Evolutionary conservation across 345 rosid species (phyloP), one percentile per base, ranked within the genome.

Genomic region (Jatropha curcas): DNA sequence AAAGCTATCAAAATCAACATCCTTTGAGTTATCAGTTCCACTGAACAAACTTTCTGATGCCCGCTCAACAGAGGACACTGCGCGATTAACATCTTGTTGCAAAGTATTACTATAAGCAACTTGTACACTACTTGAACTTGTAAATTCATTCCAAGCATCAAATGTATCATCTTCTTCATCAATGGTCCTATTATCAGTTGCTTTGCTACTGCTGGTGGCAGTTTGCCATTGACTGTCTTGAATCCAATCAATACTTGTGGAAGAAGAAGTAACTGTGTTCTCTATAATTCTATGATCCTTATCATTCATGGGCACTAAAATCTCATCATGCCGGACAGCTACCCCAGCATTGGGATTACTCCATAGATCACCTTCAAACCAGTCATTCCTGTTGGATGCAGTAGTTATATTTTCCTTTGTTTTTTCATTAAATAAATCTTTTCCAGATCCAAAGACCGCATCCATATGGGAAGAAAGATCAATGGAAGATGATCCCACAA

Each of bases 71-170:
- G 87, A 77, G 20, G 80, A 69, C 34, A 68, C 61, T 60, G 52
- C 37, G 33, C 27, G 66, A 75, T 60, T 73, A n/a, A 41, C 76
- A 56, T 66, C 76, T 66, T 77, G 76, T 67, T 72, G 76, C 79
- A 48, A 66, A 39, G 79, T 68, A 71, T 63, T 35, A 45, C 25
- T 70, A 39, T 73, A 70, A 65, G 84, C 70, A 74, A 68, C 76
- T 69, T 65, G 80, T 33, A 41, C 71, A 74, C 72, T 67, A 65
- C 71, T 66, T 41, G 93, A 84, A 74, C 87, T 59, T 55, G 82
- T 74, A 79, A 88, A 87, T 87, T 85, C 88, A 81, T 84, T 84
- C 97, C 94, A 90, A 65, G 75, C 68, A 48, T 87, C 88, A 82
- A 88, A 83, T 34, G 88, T 75, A 76, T 85, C 90, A 56, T 80